Base-by-base conservation (phyloP, 164 flowering plant genomes). In the Berberis thunbergii region DNA sequence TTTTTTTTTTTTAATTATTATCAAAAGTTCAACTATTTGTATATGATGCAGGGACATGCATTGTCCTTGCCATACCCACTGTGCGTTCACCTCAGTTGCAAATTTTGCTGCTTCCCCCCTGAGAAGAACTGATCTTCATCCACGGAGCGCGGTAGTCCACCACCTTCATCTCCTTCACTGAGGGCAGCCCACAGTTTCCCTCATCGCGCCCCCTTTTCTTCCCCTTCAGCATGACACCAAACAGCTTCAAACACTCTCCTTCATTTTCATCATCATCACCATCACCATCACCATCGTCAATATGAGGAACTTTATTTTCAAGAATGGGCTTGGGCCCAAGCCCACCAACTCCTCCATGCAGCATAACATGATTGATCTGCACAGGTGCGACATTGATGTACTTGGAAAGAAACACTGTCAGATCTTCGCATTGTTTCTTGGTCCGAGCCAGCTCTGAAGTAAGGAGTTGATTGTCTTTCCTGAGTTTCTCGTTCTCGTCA, bases 401-500 rank as follows among this genome's bases (percentile, higher is more conserved):
- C 63, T 72, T 73, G 1, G 82, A 79, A 1, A 92, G 62, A 57
- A 82, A 82, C 0, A 65, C 70, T 3, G 80, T 58, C 58, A 92
- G 71, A 74, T 85, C 93, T 54, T 87, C 86, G 73, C 95, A 87
- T 66, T 85, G 88, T 64, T 73, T 86, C 78, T 83, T 87, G 2
- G 81, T 70, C 65, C 71, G 76, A 2, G 82, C 83, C 42, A 92
- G 88, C 79, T 92, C 93, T 45, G 80, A 76, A 72, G 77, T 81
- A 56, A 92, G 80, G 39, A 62, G 63, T 63, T 75, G 76, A 59
- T 92, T 89, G 62, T 86, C 84, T 59, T 70, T 81, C 62, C 70
- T 81, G 62, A 92, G 80, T 60, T 83, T 83, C 83, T 79, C 82
- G 77, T 92, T 92, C 80, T 89, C 93, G 57, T 65, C 86, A 11